Evolutionary conservation across 306 rosid genomes (phyloP).

Genomic region (Lagenaria siceraria): DNA sequence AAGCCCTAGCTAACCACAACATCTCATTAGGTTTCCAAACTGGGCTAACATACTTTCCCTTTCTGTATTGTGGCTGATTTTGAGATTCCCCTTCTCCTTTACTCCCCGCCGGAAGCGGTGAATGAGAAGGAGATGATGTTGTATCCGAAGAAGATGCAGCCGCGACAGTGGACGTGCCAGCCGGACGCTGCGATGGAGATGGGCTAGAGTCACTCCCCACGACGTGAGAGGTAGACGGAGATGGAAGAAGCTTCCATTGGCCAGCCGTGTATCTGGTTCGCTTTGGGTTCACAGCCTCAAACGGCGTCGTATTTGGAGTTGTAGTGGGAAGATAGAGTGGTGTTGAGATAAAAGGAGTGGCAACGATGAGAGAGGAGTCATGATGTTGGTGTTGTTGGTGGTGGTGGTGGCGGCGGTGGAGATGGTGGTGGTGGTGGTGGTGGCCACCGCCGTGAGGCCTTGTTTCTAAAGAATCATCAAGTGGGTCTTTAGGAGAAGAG

Average conservation of each 20-base stretch:
- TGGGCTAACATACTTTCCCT: conserved; percentile 89
- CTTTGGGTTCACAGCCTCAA: conserved; percentile 53
- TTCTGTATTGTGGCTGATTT: conserved; percentile 54
- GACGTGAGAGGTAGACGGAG: conserved; percentile 39
- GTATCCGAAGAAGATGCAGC: conserved; percentile 67
- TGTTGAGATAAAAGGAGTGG: not conserved
- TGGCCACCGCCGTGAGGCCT: conserved; percentile 24
- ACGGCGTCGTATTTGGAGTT: conserved; percentile 25
- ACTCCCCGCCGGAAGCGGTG: conserved; percentile 36
- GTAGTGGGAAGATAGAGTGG: conserved; percentile 12
- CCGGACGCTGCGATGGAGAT: conserved; percentile 28
- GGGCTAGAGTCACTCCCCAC: conserved; percentile 50
- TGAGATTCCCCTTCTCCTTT: conserved; percentile 40
- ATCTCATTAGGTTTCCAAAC: conserved; percentile 97
- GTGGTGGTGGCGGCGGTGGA: not conserved
- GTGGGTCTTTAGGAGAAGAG: conserved; percentile 39
- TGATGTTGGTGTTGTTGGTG: conserved; percentile 25
- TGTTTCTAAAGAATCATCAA: conserved; percentile 39
- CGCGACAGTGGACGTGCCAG: not conserved
- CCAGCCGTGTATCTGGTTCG: conserved; percentile 56
- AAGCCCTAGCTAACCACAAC: conserved; percentile 83
- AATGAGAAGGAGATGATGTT: conserved; percentile 57
- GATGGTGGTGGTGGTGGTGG: conserved; percentile 12
- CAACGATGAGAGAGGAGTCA: conserved; percentile 15
- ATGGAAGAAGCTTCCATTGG: conserved; percentile 86